Evolutionary conservation across 768 basidiomycete species (phyloP), one percentile per base, ranked within the genome.

Genomic region (Mycena haematopus): DNA sequence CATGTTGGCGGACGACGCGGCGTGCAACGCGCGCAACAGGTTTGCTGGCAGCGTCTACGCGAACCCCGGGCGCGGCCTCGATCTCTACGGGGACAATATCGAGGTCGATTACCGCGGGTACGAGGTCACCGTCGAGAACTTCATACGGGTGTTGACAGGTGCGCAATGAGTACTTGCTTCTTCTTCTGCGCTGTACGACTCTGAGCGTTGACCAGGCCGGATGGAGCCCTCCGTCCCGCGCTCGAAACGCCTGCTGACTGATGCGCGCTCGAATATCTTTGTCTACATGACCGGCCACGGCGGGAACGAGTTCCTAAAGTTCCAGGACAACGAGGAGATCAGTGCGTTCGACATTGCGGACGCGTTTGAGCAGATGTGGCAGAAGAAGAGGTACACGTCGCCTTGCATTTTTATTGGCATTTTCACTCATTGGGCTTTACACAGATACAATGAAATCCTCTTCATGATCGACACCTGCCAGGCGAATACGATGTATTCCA

Each of bases 381-480:
- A 96, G 74, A 98, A 98, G 82, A 90, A 91, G 73, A 80, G 96
- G 95, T 92, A 60, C 46, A 84, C 70, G 29, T 38, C 11, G 14
- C 40, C 35, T 8, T 29, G 2, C 53, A 1, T 17, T 31, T 21
- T 15, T 19, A 58, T 61, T 21, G n/a, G n/a, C n/a, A 42, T 8
- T 6, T n/a, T 59, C 21, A 19, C 42, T n/a, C 36, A 36, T 42
- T 1, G 25, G 31, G 17, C 29, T 50, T 4, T 4, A 15, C 36
- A 14, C 68, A 90, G 89, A 56, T 99, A 98, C 78, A 96, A 98
- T 75, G 93, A 96, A 74, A 87, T 99, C 52, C 84, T 99, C 70
- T 97, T 96, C 80, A 98, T 99, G 92, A 89, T 96, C 62, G 96
- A 99, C 70, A 99, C 96, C 0, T 99, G 96, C 72, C 95, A 99